Evolutionary conservation across 2,329 filamentous ascomycete species (phyloP).

Genomic region (Laburnicola sp.): DNA sequence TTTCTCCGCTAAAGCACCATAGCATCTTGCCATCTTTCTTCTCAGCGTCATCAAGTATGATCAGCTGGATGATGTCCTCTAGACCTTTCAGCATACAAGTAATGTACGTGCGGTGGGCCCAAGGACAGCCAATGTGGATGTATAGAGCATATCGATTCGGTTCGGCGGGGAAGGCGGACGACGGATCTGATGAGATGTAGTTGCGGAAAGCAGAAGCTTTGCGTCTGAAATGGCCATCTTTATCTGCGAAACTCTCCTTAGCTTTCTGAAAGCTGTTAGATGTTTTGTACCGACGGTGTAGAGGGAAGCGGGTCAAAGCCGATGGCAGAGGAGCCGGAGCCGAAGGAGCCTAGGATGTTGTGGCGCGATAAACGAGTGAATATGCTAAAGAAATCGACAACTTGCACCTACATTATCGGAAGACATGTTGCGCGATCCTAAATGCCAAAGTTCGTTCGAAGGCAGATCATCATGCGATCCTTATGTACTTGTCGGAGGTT

Average conservation of each 20-base stretch:
- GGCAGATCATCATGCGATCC: too few species aligned
- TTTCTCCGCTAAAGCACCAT: conserved; percentile 32
- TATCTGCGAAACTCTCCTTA: conserved; percentile 31
- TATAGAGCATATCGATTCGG: conserved; percentile 65
- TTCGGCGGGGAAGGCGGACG: conserved; percentile 60
- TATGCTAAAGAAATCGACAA: too few species aligned
- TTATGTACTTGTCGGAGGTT: too few species aligned
- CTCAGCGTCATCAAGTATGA: conserved; percentile 47
- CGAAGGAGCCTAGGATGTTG: neutral
- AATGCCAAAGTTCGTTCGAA: too few species aligned
- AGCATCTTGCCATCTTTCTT: conserved; percentile 34
- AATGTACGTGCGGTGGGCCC: conserved; percentile 60
- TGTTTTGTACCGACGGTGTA: neutral
- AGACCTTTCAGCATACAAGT: conserved; percentile 54
- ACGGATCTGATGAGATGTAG: conserved; percentile 55
- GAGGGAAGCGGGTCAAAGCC: neutral
- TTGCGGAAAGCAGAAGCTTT: conserved; percentile 60
- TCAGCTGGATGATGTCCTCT: conserved; percentile 53
- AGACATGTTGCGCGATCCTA: too few species aligned
- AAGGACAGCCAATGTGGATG: conserved; percentile 63
- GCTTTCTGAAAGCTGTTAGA: neutral
- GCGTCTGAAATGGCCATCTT: conserved; percentile 60
- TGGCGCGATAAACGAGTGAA: too few species aligned
- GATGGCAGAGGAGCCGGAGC: too few species aligned
- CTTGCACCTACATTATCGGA: too few species aligned